These are phyloP conservation scores for Diaporthe sp. DNA, from an alignment of 2,329 filamentous ascomycete genomes.

Conservation along the genomic window DNA sequence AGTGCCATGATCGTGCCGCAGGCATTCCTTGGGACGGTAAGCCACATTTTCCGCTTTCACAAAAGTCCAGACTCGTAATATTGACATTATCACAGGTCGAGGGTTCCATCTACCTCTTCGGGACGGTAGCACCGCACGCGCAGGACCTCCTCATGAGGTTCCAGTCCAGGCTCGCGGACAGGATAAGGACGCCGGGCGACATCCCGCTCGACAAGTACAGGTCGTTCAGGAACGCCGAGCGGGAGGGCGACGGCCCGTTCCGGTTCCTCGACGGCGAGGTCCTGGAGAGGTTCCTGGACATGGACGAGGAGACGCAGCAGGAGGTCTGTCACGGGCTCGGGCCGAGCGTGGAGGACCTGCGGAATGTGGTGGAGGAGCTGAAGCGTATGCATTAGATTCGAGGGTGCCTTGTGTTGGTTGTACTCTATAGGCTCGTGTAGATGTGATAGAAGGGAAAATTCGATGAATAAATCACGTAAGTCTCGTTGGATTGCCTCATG, in stretches of 20 bases:
- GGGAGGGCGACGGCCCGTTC: slow-evolving; percentile 81
- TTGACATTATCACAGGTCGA: slow-evolving; percentile 74
- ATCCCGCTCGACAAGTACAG: slow-evolving; percentile 85
- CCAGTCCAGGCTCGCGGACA: slow-evolving; percentile 77
- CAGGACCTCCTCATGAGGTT: slow-evolving; percentile 87
- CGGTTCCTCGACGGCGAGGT: slow-evolving; percentile 95
- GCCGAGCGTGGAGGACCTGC: slow-evolving; percentile 73
- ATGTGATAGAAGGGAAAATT: background rate
- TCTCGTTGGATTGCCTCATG: background rate
- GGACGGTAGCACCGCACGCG: slow-evolving; percentile 78
- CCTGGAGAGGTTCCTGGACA: slow-evolving; percentile 85
- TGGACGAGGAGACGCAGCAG: slow-evolving; percentile 71
- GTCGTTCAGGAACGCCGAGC: slow-evolving; percentile 82
- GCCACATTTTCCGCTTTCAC: slow-evolving; percentile 49
- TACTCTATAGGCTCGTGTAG: slow-evolving; percentile 2
- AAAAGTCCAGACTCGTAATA: slow-evolving; percentile 42
- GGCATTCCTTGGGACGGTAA: slow-evolving; percentile 91
- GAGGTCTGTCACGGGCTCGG: slow-evolving; percentile 68
- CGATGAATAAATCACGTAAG: background rate
- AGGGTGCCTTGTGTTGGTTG: background rate
- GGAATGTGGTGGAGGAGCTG: slow-evolving; percentile 73
- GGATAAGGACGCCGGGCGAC: slow-evolving; percentile 78
- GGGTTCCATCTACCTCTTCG: slow-evolving; percentile 92
- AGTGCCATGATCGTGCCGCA: slow-evolving; percentile 81
- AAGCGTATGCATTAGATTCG: slow-evolving; percentile 69